phyloP scores from a whole-genome alignment of 352 stramenopile species.

The Globisporangium abappressorium region DNA sequence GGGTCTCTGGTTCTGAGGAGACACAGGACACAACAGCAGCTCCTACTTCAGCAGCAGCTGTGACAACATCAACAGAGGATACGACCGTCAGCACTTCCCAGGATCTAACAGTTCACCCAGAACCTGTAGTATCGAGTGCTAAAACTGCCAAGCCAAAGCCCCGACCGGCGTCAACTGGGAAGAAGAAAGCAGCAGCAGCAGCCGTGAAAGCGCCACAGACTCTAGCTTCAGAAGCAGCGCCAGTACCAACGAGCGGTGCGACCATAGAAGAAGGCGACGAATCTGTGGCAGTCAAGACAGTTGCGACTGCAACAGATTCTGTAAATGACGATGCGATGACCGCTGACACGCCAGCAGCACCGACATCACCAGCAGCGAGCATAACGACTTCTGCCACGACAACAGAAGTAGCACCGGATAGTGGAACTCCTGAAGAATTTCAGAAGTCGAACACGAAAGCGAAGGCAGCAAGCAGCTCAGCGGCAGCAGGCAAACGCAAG shows the following conservation, averaged over 20 bases:
- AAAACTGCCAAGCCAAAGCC: background rate
- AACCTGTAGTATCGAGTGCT: background rate
- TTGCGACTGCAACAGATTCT: background rate
- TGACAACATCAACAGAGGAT: background rate
- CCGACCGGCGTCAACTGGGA: conserved; percentile 1
- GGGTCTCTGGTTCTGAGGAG: background rate
- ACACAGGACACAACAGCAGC: background rate
- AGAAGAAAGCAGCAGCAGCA: conserved; percentile 2
- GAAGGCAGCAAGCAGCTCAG: background rate
- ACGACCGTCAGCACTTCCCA: background rate
- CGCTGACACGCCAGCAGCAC: background rate
- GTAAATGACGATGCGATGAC: background rate
- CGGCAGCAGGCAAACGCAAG: conserved; percentile 12
- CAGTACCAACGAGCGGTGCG: background rate
- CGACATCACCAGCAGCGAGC: background rate
- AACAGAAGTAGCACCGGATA: background rate
- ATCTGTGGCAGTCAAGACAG: background rate
- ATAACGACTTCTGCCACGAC: background rate
- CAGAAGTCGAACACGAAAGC: background rate
- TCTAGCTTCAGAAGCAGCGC: background rate
- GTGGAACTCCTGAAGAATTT: background rate
- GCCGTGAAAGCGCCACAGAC: background rate
- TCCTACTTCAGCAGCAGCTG: background rate
- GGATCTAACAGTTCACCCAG: background rate
- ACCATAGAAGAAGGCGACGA: background rate